Conservation (phyloP, 148 eudicot species). For the Rhododendron ovatum region DNA sequence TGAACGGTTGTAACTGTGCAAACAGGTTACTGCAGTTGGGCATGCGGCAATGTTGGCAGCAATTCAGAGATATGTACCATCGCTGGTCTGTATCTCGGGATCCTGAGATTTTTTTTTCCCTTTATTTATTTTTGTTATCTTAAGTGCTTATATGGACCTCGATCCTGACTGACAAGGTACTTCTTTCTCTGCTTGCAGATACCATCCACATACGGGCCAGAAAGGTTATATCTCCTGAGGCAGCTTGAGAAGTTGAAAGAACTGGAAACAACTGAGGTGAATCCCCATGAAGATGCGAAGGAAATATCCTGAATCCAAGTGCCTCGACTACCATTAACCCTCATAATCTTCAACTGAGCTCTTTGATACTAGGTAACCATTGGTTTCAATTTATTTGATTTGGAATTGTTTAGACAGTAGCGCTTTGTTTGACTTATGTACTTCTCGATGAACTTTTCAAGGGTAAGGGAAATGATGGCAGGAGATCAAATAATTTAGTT, state of each 20-base stretch:
- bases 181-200: slow-evolving; percentile 41
- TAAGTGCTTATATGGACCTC: not conserved
- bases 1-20: slow-evolving; percentile 11
- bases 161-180: not conserved
- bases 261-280: slow-evolving; percentile 46
- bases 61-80: slow-evolving; percentile 88
- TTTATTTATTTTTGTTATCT: not conserved
- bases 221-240: slow-evolving; percentile 73
- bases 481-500: not conserved
- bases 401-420: slow-evolving; percentile 14
- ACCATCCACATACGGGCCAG: slow-evolving; percentile 92
- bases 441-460: not conserved
- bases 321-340: not conserved
- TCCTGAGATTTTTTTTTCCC: not conserved
- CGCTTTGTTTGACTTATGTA: not conserved
- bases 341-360: not conserved
- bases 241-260: slow-evolving; percentile 92
- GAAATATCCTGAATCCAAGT: slow-evolving; percentile 25
- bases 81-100: slow-evolving; percentile 50
- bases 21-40: slow-evolving; percentile 97
- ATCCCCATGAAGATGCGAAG: slow-evolving; percentile 43
- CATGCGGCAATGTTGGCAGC: slow-evolving; percentile 99
- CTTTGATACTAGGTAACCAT: not conserved
- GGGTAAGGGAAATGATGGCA: not conserved
- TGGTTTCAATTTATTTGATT: slow-evolving; percentile 13